Evolutionary conservation across 306 rosid species (phyloP).

Genomic region (Prunus armeniaca): DNA sequence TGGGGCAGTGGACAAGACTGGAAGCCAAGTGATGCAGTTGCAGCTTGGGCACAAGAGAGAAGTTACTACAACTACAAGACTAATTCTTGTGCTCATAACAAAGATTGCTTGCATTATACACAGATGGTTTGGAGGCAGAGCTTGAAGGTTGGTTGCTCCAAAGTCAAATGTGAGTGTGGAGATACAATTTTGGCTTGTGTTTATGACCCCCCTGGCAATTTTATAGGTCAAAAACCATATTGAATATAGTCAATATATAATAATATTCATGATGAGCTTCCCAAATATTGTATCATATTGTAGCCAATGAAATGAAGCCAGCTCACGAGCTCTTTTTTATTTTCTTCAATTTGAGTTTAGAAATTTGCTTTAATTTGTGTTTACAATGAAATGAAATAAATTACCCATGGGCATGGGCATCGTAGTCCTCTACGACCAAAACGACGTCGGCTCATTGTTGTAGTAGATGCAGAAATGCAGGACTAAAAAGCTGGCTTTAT

Average conservation of each 20-base stretch:
- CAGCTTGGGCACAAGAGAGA: conserved; percentile 29
- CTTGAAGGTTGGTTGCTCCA: conserved; percentile 25
- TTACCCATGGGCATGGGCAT: no score
- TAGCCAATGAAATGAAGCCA: no score
- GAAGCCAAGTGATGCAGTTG: conserved; percentile 32
- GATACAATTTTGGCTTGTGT: conserved; percentile 27
- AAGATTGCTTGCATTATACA: conserved; percentile 33
- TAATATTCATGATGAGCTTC: not conserved
- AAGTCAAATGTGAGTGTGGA: conserved; percentile 17
- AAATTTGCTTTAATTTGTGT: no score
- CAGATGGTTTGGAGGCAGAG: conserved; percentile 32
- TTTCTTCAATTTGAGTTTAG: no score
- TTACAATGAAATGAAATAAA: no score
- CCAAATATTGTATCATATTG: no score
- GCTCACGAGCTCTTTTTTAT: no score
- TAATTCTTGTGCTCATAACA: conserved; percentile 18
- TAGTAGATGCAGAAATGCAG: no score
- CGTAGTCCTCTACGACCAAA: no score
- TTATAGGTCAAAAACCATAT: conserved; percentile 30
- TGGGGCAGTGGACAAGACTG: conserved; percentile 34
- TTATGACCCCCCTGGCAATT: conserved; percentile 31
- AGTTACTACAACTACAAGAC: conserved; percentile 17
- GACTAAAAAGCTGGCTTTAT: no score
- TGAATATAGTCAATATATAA: not conserved
- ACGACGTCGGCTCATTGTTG: no score